Percentiles rank a stretch among this genome's conserved stretches.
These are phyloP conservation scores for Sarocladium oryzae DNA, from an alignment of 2,329 filamentous ascomycete genomes.

Conservation along the genomic window DNA sequence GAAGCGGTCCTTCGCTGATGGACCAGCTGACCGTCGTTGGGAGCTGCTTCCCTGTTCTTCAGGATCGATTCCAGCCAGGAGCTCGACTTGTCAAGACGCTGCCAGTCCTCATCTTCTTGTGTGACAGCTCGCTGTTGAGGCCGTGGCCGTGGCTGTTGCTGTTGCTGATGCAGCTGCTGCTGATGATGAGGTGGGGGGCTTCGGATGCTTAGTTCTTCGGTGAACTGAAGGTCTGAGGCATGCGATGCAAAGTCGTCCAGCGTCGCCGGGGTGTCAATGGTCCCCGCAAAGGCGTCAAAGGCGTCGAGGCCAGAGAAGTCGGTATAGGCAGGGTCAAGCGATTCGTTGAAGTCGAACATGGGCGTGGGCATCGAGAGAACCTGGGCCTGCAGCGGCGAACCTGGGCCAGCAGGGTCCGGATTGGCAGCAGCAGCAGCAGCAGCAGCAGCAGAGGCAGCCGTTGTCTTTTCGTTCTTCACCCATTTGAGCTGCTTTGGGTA, in stretches of 20 bases:
- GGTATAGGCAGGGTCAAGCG: slow-evolving; percentile 6
- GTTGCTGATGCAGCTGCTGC: too few species aligned
- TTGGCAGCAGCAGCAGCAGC: too few species aligned
- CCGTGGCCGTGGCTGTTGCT: too few species aligned
- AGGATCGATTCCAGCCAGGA: neutral
- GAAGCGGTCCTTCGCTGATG: neutral
- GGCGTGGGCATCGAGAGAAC: neutral
- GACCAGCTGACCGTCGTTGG: neutral
- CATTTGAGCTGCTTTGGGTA: slow-evolving; percentile 9
- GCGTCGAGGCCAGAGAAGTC: neutral
- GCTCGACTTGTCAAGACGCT: neutral
- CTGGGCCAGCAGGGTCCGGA: too few species aligned
- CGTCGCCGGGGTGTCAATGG: neutral
- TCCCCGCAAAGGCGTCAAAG: neutral
- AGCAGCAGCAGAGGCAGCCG: too few species aligned
- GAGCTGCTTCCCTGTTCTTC: neutral
- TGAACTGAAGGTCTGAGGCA: neutral
- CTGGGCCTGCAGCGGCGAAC: neutral
- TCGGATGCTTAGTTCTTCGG: neutral
- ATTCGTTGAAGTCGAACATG: slow-evolving; percentile 7
- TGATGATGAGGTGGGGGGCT: neutral
- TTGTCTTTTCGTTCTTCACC: slow-evolving; percentile 3
- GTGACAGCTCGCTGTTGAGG: neutral
- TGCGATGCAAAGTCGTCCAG: slow-evolving; percentile 3
- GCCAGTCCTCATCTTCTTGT: neutral